A percentile compares a stretch with the other conserved stretches of the same genome.
Conservation (phyloP, 495 filamentous ascomycete species). For the Glonium stellatum region DNA sequence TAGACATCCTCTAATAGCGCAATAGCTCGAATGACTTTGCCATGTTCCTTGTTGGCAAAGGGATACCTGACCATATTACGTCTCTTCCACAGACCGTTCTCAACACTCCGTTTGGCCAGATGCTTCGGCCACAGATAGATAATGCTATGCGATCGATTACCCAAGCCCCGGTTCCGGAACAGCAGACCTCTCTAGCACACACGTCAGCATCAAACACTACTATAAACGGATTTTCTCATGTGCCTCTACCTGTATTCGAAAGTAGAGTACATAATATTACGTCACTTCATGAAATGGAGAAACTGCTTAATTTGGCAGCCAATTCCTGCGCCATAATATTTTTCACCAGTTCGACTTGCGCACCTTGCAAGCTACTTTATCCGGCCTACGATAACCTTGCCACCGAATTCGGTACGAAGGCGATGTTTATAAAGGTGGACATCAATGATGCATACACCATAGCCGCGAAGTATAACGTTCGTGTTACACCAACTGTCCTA, state of each 20-base stretch:
- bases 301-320: constrained; percentile 50
- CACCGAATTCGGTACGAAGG: constrained; percentile 60
- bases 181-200: constrained; percentile 33
- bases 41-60: constrained; percentile 82
- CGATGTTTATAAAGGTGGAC: constrained; percentile 78
- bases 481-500: constrained; percentile 83
- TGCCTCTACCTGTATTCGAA: neutral
- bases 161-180: constrained; percentile 33
- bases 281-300: constrained; percentile 52
- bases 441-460: constrained; percentile 55
- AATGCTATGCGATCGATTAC: constrained; percentile 63
- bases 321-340: constrained; percentile 75
- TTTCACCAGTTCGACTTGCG: constrained; percentile 84
- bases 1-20: neutral
- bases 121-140: constrained; percentile 78
- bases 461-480: constrained; percentile 52
- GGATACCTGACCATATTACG: constrained; percentile 83
- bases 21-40: constrained; percentile 70
- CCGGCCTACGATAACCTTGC: constrained; percentile 79
- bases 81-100: constrained; percentile 81
- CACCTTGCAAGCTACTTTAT: constrained; percentile 77
- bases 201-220: neutral
- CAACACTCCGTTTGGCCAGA: constrained; percentile 83
- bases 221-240: constrained; percentile 3
- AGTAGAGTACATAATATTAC: constrained; percentile 48